Conservation (phyloP, 441 rosid species). For the Gossypium lobatum region DNA sequence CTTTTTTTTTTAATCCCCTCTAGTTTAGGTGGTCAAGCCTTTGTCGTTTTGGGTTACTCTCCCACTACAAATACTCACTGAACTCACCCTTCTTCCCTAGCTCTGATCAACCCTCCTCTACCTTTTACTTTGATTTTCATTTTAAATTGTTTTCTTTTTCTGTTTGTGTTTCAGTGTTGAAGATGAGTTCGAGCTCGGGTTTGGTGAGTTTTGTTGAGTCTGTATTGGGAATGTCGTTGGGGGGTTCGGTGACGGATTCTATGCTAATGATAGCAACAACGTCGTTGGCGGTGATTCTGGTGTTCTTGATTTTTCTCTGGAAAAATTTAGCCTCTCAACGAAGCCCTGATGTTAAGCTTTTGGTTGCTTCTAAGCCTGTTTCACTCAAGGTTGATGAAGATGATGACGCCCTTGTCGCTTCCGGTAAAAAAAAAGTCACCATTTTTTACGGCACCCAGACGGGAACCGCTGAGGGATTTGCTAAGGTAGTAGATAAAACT, state of each 20-base stretch:
- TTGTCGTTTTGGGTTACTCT: not conserved
- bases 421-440: slow-evolving; percentile 56
- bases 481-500: slow-evolving; percentile 44
- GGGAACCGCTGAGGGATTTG: slow-evolving; percentile 87
- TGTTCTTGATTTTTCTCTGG: slow-evolving; percentile 48
- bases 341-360: slow-evolving; percentile 34
- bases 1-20: not conserved
- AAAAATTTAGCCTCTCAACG: slow-evolving; percentile 52
- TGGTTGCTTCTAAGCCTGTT: slow-evolving; percentile 46
- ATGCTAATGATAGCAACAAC: slow-evolving; percentile 44
- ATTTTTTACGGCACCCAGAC: slow-evolving; percentile 83
- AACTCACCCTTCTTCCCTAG: not conserved
- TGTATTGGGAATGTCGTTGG: slow-evolving; percentile 36
- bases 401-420: slow-evolving; percentile 33
- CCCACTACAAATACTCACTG: not conserved
- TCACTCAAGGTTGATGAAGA: slow-evolving; percentile 36
- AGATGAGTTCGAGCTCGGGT: slow-evolving; percentile 46
- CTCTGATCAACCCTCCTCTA: not conserved
- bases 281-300: slow-evolving; percentile 49
- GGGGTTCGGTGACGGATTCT: slow-evolving; percentile 36
- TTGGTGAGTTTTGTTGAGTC: slow-evolving; percentile 56
- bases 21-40: not conserved
- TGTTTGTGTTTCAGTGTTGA: not conserved
- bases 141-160: not conserved
- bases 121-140: not conserved